phyloP scores from a whole-genome alignment of 2,329 filamentous ascomycete species.

The Nannizziopsis arthrosporioides region DNA sequence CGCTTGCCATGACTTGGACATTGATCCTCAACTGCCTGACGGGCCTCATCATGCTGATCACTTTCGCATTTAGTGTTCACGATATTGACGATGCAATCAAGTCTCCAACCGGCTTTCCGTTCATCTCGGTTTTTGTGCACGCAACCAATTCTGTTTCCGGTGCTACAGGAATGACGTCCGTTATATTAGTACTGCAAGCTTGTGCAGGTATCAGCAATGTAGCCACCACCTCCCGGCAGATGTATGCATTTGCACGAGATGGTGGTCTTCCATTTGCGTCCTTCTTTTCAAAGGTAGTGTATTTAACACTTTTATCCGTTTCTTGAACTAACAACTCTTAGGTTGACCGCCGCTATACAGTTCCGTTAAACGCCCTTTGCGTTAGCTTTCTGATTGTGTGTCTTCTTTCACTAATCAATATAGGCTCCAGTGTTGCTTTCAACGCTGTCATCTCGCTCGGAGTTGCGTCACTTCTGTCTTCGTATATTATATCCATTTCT shows the following conservation, averaged over 20 bases:
- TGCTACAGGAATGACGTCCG: conserved; percentile 22
- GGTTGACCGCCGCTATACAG: conserved; percentile 13
- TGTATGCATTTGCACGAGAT: conserved; percentile 29
- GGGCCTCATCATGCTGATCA: conserved; percentile 29
- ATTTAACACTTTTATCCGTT: background rate
- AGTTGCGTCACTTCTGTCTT: conserved; percentile 28
- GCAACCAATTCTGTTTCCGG: conserved; percentile 33
- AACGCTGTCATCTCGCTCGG: conserved; percentile 33
- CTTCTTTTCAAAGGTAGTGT: conserved; percentile 14
- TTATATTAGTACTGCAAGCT: conserved; percentile 24
- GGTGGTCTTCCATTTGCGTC: conserved; percentile 25
- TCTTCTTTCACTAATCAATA: conserved; percentile 40
- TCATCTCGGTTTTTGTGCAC: conserved; percentile 35
- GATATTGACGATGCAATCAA: conserved; percentile 23
- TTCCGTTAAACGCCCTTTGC: conserved; percentile 21
- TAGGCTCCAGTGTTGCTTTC: conserved; percentile 36
- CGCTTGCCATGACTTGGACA: conserved; percentile 27
- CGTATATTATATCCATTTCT: conserved; percentile 37
- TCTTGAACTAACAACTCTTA: background rate
- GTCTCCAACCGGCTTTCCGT: conserved; percentile 28
- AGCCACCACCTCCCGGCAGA: conserved; percentile 24
- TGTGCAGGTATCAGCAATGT: conserved; percentile 24
- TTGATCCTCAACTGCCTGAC: conserved; percentile 27
- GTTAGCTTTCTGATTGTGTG: conserved; percentile 21
- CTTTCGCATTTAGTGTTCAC: conserved; percentile 26